Evolutionary conservation across 257 asterid genomes (phyloP).

Genomic region (Solanum chmielewskii): DNA sequence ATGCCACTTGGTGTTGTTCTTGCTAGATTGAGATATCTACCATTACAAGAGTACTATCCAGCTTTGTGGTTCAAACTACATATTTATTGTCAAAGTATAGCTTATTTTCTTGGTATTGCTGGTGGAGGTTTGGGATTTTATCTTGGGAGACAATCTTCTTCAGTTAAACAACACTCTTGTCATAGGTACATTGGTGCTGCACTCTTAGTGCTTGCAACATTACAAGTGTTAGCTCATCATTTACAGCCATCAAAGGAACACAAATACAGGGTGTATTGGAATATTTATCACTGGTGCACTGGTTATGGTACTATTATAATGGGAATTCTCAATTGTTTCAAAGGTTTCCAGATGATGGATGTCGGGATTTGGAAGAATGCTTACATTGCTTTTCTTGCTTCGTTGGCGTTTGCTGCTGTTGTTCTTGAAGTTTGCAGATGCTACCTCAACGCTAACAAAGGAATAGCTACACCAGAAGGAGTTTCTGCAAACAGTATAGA

Average conservation of each 20-base stretch:
- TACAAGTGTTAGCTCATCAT: background rate
- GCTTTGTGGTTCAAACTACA: background rate
- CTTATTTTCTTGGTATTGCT: background rate
- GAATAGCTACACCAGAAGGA: background rate
- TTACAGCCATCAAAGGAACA: background rate
- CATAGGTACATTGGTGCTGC: background rate
- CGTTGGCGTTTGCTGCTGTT: background rate
- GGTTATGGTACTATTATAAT: background rate
- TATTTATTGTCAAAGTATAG: background rate
- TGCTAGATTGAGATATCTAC: background rate
- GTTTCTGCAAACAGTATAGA: background rate
- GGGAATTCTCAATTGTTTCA: background rate
- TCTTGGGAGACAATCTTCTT: background rate
- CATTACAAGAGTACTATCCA: background rate
- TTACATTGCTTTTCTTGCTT: background rate
- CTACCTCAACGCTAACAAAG: background rate
- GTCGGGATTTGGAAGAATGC: background rate
- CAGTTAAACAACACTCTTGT: background rate
- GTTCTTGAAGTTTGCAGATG: background rate
- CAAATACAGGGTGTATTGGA: background rate
- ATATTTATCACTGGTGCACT: background rate
- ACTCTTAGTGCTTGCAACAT: background rate
- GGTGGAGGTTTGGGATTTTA: background rate
- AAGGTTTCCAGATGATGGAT: background rate
- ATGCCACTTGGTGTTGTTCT: background rate